phyloP scores from a whole-genome alignment of 2,329 filamentous ascomycete genomes.

The Venturia aucupariae region DNA sequence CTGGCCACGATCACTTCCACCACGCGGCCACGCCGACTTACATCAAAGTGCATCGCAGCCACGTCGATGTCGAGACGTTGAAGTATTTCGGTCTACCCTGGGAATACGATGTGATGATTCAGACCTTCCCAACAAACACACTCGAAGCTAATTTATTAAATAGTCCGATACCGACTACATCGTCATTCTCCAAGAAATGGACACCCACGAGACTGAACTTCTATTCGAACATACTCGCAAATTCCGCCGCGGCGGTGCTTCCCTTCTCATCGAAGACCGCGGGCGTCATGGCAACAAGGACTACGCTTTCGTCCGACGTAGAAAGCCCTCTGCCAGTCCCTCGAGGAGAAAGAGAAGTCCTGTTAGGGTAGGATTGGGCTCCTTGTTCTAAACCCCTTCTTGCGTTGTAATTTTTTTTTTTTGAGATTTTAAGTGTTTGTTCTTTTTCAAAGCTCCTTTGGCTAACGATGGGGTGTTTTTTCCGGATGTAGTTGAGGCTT shows the following conservation, averaged over 20 bases:
- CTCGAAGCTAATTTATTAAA: neutral
- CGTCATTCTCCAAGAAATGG: conserved; percentile 42
- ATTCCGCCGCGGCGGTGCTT: conserved; percentile 28
- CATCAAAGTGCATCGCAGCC: conserved; percentile 38
- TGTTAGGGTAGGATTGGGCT: conserved; percentile 5
- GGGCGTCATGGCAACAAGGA: conserved; percentile 26
- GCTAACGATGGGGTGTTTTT: neutral
- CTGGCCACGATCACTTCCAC: neutral
- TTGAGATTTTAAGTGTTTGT: neutral
- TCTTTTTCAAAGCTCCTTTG: neutral
- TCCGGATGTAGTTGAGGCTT: neutral
- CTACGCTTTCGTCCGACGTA: conserved; percentile 37
- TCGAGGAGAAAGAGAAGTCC: conserved; percentile 8
- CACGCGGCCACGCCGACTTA: conserved; percentile 29
- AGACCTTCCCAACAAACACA: neutral
- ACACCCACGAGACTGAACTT: conserved; percentile 38
- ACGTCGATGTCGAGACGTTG: conserved; percentile 38
- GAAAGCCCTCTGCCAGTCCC: conserved; percentile 13
- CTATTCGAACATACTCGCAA: conserved; percentile 42
- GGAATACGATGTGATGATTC: conserved; percentile 38
- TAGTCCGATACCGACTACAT: conserved; percentile 38
- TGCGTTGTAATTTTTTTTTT: neutral
- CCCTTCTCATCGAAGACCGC: conserved; percentile 35
- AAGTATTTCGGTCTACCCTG: conserved; percentile 40
- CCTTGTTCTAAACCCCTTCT: neutral